Percentiles rank a stretch among this genome's conserved stretches.
Conservation (phyloP, 2,329 filamentous ascomycete species). For the Teratosphaeria viscida region DNA sequence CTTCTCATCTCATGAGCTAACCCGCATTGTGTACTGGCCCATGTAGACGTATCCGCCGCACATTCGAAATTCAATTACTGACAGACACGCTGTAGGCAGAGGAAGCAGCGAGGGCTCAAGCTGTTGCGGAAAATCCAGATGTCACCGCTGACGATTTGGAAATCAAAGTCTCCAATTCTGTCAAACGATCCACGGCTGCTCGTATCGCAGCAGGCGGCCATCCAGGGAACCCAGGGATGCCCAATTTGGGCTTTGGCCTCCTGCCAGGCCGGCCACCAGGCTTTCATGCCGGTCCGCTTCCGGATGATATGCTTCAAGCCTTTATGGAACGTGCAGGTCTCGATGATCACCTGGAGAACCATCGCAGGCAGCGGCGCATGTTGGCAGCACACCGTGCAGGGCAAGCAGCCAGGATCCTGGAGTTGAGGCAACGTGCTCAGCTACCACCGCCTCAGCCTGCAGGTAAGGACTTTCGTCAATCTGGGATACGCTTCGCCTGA, state of each 20-base stretch:
- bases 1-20: not conserved
- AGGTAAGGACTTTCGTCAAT: not conserved
- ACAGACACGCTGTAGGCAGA: conserved; percentile 37
- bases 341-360: not conserved
- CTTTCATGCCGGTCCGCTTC: not conserved
- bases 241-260: not conserved
- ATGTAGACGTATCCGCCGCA: not conserved
- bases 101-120: conserved; percentile 43
- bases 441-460: not conserved
- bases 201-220: not conserved
- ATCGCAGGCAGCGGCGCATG: not conserved
- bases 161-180: conserved; percentile 46
- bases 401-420: not conserved
- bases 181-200: conserved; percentile 4
- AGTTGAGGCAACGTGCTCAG: not conserved
- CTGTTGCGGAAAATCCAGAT: conserved; percentile 49
- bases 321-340: not conserved
- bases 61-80: not conserved
- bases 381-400: not conserved
- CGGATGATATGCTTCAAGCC: not conserved
- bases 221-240: not conserved
- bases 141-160: conserved; percentile 49
- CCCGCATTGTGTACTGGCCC: not conserved
- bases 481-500: not conserved
- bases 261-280: not conserved